Evolutionary conservation across 345 rosid species (phyloP).

Genomic region (Eucalyptus coolabah): DNA sequence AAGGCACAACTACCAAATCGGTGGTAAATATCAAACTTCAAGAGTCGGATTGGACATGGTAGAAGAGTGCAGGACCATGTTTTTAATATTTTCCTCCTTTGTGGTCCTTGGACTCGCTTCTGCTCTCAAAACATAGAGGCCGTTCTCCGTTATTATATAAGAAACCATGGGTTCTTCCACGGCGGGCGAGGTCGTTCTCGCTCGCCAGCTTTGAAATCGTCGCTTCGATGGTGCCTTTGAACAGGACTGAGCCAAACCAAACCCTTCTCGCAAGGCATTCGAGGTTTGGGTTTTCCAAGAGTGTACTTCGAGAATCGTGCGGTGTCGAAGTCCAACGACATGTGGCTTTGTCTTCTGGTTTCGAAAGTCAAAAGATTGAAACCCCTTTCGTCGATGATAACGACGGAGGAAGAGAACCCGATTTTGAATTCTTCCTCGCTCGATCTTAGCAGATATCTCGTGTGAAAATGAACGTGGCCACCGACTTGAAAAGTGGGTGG

Average conservation of each 20-base stretch:
- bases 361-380: background rate
- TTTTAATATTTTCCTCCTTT: background rate
- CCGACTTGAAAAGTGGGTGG: background rate
- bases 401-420: background rate
- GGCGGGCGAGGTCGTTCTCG: background rate
- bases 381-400: background rate
- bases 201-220: background rate
- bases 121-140: background rate
- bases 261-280: background rate
- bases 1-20: background rate
- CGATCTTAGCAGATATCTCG: background rate
- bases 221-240: background rate
- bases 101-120: background rate
- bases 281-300: background rate
- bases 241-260: background rate
- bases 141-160: background rate
- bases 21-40: background rate
- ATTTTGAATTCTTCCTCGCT: background rate
- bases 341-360: background rate
- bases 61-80: background rate
- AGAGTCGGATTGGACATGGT: background rate
- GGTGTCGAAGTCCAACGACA: background rate
- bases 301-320: background rate
- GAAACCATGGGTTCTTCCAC: background rate
- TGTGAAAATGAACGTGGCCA: background rate